Conservation (phyloP, 1,139 yeast species). For the Trichomonascaceae sp. region DNA sequence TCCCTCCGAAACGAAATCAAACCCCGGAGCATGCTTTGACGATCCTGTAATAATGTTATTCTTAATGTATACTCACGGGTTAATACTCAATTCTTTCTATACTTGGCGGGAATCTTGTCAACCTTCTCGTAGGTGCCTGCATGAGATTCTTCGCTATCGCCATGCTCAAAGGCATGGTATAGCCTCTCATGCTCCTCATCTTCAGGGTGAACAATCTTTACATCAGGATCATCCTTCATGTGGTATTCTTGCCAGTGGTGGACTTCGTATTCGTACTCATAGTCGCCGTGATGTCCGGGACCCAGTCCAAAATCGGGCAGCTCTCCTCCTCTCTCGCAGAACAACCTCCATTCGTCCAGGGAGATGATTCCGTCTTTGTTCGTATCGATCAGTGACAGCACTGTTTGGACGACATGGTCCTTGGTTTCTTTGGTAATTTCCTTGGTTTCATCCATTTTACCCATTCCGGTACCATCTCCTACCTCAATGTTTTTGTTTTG, state of each 20-base stretch:
- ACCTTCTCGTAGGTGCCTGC: slow-evolving; percentile 25
- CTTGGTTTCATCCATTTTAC: slow-evolving; percentile 54
- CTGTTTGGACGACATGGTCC: slow-evolving; percentile 40
- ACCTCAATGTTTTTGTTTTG: slow-evolving; percentile 48
- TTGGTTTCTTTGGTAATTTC: slow-evolving; percentile 41
- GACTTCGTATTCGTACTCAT: slow-evolving; percentile 83
- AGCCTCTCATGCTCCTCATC: slow-evolving; percentile 81
- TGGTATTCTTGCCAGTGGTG: slow-evolving; percentile 93
- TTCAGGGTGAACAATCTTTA: slow-evolving; percentile 66
- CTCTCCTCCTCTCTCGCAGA: slow-evolving; percentile 47
- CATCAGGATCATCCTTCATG: slow-evolving; percentile 70
- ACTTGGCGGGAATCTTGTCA: slow-evolving; percentile 26
- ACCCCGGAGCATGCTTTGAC: too few species aligned
- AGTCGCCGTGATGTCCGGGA: slow-evolving; percentile 94
- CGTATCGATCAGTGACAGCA: slow-evolving; percentile 49
- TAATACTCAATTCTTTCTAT: slow-evolving; percentile 3
- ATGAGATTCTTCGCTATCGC: slow-evolving; percentile 32
- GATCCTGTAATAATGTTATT: too few species aligned
- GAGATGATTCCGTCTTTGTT: slow-evolving; percentile 54
- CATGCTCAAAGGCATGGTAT: slow-evolving; percentile 84
- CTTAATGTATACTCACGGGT: background rate
- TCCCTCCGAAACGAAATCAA: too few species aligned
- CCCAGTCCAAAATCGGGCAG: slow-evolving; percentile 92
- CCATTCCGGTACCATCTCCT: slow-evolving; percentile 89
- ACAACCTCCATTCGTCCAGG: slow-evolving; percentile 61